Conservation (phyloP, 331 rosid species). For the Spiraea crenata region DNA sequence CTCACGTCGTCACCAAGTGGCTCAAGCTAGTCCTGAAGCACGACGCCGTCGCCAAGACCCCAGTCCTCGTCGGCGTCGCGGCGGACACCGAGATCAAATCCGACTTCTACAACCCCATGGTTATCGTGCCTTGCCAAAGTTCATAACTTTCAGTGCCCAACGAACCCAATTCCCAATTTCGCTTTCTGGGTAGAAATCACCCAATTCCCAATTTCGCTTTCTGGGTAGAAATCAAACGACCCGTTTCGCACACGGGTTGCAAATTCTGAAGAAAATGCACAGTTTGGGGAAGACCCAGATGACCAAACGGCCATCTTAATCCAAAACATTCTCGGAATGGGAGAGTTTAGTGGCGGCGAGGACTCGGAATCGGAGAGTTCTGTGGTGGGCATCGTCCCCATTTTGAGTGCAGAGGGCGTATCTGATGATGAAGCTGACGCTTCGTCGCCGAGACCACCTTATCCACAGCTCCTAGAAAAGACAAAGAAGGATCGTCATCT, state of each 20-base stretch:
- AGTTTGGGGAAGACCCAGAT: constrained; percentile 12
- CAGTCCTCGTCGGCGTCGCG: too few species aligned
- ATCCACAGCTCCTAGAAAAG: too few species aligned
- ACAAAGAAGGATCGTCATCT: too few species aligned
- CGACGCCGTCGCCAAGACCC: too few species aligned
- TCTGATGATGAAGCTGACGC: constrained; percentile 23
- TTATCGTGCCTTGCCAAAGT: too few species aligned
- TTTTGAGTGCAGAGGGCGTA: constrained; percentile 34
- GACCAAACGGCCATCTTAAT: constrained; percentile 34
- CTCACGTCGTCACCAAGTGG: too few species aligned
- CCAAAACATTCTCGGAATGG: constrained; percentile 53
- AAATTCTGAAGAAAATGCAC: constrained; percentile 10
- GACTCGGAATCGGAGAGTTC: constrained; percentile 38
- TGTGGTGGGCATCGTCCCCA: constrained; percentile 31
- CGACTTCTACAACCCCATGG: too few species aligned
- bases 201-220: neutral
- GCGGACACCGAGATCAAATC: too few species aligned
- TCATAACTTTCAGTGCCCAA: too few species aligned
- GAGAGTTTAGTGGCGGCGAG: constrained; percentile 39
- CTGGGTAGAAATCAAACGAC: constrained; percentile 12
- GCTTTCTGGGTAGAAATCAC: too few species aligned
- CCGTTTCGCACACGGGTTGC: constrained; percentile 31
- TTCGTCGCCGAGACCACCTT: neutral
- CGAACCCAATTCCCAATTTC: too few species aligned
- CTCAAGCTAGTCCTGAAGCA: too few species aligned